Conservation (phyloP, 495 filamentous ascomycete genomes). For the Margaritispora aquatica region DNA sequence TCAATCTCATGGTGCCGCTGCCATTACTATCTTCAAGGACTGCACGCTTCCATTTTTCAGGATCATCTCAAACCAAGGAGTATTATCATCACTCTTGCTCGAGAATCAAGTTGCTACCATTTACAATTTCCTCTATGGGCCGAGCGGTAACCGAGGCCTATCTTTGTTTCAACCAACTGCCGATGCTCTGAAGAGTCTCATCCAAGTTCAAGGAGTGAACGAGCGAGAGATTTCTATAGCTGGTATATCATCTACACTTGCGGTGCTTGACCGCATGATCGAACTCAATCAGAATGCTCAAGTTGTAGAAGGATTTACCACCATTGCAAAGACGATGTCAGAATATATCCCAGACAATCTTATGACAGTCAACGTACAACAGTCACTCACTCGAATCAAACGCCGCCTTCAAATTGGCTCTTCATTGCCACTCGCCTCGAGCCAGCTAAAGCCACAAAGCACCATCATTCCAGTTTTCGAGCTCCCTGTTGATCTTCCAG, state of each 20-base stretch:
- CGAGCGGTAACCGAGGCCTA: slow-evolving; percentile 38
- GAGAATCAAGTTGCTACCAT: slow-evolving; percentile 50
- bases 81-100: slow-evolving; percentile 46
- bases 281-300: slow-evolving; percentile 30
- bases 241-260: slow-evolving; percentile 27
- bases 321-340: slow-evolving; percentile 27
- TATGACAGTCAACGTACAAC: slow-evolving; percentile 22
- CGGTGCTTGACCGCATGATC: slow-evolving; percentile 24
- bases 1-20: slow-evolving; percentile 27
- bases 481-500: slow-evolving; percentile 42
- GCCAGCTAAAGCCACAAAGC: slow-evolving; percentile 13
- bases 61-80: slow-evolving; percentile 43
- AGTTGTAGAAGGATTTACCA: slow-evolving; percentile 22
- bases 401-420: slow-evolving; percentile 35
- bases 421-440: slow-evolving; percentile 23
- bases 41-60: slow-evolving; percentile 42
- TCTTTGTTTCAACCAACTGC: slow-evolving; percentile 14
- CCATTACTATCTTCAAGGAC: slow-evolving; percentile 27
- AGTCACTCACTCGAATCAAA: slow-evolving; percentile 27
- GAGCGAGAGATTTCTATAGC: slow-evolving; percentile 15
- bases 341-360: slow-evolving; percentile 21
- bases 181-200: slow-evolving; percentile 18
- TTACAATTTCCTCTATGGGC: slow-evolving; percentile 49
- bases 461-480: slow-evolving; percentile 27
- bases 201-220: slow-evolving; percentile 31